Evolutionary conservation across 2,329 filamentous ascomycete genomes (phyloP).

Genomic region (Colletotrichum chlorophyti): DNA sequence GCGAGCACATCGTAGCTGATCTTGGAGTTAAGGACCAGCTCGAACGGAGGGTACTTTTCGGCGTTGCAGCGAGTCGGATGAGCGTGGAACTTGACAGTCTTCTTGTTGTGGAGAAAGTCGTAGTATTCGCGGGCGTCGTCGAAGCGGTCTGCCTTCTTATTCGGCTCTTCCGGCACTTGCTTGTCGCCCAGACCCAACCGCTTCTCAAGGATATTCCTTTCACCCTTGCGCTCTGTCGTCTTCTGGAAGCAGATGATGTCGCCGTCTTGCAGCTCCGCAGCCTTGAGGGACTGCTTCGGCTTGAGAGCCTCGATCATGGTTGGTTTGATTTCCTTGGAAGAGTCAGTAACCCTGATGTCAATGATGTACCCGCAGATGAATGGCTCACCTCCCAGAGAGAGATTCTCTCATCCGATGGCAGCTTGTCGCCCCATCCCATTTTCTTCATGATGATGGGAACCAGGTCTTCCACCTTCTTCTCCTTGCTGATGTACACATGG

Average conservation of each 20-base stretch:
- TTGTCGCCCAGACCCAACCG: conserved; percentile 47
- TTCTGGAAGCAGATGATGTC: conserved; percentile 96
- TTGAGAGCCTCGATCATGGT: conserved; percentile 97
- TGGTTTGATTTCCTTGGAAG: conserved; percentile 83
- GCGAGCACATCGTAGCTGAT: conserved; percentile 89
- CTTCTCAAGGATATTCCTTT: conserved; percentile 45
- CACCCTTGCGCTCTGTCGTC: conserved; percentile 55
- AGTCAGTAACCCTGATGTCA: too few relatives aligned
- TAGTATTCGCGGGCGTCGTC: conserved; percentile 87
- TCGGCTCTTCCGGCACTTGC: conserved; percentile 43
- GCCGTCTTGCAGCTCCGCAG: conserved; percentile 94
- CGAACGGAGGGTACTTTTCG: conserved; percentile 71
- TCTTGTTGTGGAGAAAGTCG: conserved; percentile 88
- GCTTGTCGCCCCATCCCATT: conserved; percentile 86
- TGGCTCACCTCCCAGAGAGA: conserved; percentile 76
- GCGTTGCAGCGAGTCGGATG: conserved; percentile 63
- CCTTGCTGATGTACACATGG: conserved; percentile 85
- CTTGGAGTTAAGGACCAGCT: conserved; percentile 82
- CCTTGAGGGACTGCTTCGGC: conserved; percentile 84
- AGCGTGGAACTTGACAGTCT: conserved; percentile 79
- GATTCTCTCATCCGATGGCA: conserved; percentile 66
- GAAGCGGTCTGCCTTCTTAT: conserved; percentile 57
- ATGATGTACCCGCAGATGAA: too few relatives aligned
- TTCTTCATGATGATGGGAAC: conserved; percentile 77
- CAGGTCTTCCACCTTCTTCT: conserved; percentile 87